Conservation (phyloP, 768 basidiomycete genomes). For the Rhodotorula babjevae region DNA sequence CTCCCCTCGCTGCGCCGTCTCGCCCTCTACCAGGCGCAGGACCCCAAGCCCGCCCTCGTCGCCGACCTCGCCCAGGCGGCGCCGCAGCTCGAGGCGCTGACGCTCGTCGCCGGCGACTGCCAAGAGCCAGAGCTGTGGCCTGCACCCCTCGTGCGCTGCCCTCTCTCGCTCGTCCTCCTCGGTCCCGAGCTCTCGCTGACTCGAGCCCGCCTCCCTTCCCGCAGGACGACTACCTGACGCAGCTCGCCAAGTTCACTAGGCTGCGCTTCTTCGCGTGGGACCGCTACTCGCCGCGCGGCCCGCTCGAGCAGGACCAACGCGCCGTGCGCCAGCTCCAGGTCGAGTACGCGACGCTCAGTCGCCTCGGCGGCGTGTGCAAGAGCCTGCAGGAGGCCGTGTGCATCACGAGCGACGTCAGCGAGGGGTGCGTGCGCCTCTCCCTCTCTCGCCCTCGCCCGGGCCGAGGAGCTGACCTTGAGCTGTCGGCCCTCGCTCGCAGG, state of each 20-base stretch:
- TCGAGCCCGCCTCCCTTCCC: no score
- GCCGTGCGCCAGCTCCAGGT: background rate
- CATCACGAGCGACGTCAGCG: slow-evolving; percentile 23
- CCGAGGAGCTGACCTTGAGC: background rate
- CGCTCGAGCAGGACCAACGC: background rate
- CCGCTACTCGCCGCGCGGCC: slow-evolving; percentile 1
- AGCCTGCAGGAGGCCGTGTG: slow-evolving; percentile 23
- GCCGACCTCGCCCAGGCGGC: slow-evolving; percentile 1
- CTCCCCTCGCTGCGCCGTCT: slow-evolving; percentile 14
- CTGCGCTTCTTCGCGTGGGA: slow-evolving; percentile 34
- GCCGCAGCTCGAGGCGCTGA: slow-evolving; percentile 11
- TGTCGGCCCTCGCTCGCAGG: background rate
- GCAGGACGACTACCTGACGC: slow-evolving; percentile 24
- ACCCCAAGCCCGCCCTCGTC: slow-evolving; percentile 21
- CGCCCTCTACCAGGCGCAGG: slow-evolving; percentile 27
- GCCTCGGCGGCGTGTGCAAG: background rate
- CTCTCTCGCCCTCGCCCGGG: background rate
- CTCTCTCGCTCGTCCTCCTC: background rate
- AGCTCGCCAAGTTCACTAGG: background rate
- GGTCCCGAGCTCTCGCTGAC: no score
- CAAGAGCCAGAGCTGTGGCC: slow-evolving; percentile 8
- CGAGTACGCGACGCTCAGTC: slow-evolving; percentile 17
- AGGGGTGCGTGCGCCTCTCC: slow-evolving; percentile 10
- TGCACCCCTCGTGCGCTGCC: slow-evolving; percentile 16
- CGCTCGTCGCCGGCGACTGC: slow-evolving; percentile 22